These are phyloP conservation scores for Arthromyces matolae DNA, from an alignment of 768 basidiomycete species.

Conservation along the genomic window DNA sequence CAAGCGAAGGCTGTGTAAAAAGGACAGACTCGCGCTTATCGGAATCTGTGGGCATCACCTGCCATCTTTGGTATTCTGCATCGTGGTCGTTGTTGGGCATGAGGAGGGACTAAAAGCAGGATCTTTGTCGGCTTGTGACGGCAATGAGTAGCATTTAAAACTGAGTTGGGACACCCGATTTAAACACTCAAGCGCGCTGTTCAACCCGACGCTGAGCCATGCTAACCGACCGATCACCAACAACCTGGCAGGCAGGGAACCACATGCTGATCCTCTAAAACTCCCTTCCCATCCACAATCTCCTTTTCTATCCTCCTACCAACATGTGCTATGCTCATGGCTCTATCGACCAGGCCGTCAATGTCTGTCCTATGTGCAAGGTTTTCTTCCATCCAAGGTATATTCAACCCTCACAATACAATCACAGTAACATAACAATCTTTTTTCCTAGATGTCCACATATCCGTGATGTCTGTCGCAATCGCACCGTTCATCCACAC, in stretches of 20 bases:
- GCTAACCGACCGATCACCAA: conserved; percentile 28
- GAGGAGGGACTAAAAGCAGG: conserved; percentile 21
- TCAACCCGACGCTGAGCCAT: conserved; percentile 20
- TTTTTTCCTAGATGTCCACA: conserved; percentile 71
- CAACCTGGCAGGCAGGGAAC: conserved; percentile 30
- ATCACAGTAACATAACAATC: conserved; percentile 18
- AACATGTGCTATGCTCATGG: conserved; percentile 74
- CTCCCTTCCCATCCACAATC: conserved; percentile 29
- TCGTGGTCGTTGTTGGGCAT: conserved; percentile 23
- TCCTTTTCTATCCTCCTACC: conserved; percentile 20
- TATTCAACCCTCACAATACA: conserved; percentile 12
- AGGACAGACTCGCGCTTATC: too few species aligned
- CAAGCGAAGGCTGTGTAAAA: conserved; percentile 19
- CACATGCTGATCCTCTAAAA: conserved; percentile 31
- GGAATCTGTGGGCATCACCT: conserved; percentile 19
- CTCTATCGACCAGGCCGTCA: conserved; percentile 63
- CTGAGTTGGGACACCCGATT: conserved; percentile 4
- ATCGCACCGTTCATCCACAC: conserved; percentile 69
- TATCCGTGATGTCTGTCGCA: conserved; percentile 69
- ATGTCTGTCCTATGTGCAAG: conserved; percentile 81
- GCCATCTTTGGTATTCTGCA: conserved; percentile 22
- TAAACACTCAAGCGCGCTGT: neutral
- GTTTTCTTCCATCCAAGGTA: conserved; percentile 70
- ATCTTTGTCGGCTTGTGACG: conserved; percentile 18
- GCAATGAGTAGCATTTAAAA: conserved; percentile 19